Evolutionary conservation across 768 basidiomycete genomes (phyloP).

Genomic region (Tylopilus rubrobrunneus): DNA sequence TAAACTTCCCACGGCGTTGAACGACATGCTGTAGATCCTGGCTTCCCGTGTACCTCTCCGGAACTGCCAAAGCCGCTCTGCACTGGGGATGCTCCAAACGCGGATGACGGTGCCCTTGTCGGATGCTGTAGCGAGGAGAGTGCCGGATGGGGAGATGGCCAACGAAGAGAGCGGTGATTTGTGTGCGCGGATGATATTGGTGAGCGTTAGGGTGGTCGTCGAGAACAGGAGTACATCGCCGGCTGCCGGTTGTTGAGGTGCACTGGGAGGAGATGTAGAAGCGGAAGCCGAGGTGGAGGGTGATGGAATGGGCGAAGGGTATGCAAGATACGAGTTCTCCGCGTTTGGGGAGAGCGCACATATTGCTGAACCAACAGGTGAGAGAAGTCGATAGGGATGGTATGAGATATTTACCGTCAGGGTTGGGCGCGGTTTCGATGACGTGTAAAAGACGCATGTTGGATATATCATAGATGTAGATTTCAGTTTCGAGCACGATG

Average conservation of each 20-base stretch:
- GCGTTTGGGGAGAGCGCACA: constrained; percentile 92
- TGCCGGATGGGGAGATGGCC: constrained; percentile 81
- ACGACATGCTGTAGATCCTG: constrained; percentile 78
- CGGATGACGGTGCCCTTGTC: constrained; percentile 97
- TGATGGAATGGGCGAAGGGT: constrained; percentile 91
- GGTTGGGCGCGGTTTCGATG: constrained; percentile 94
- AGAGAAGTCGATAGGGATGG: background rate
- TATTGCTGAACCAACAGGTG: constrained; percentile 57
- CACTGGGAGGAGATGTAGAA: constrained; percentile 36
- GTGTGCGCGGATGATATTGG: constrained; percentile 97
- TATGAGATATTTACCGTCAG: constrained; percentile 61
- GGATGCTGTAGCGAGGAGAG: constrained; percentile 87
- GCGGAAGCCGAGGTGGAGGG: constrained; percentile 55
- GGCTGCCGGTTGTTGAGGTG: constrained; percentile 41
- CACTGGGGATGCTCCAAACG: constrained; percentile 86
- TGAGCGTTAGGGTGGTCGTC: constrained; percentile 83
- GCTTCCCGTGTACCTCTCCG: constrained; percentile 85
- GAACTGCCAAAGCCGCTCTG: constrained; percentile 95
- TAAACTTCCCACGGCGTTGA: constrained; percentile 80
- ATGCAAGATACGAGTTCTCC: constrained; percentile 91
- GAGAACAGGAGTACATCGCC: constrained; percentile 96
- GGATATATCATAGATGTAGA: constrained; percentile 98
- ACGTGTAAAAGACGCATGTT: constrained; percentile 98
- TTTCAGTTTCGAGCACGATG: constrained; percentile 94
- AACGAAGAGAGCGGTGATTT: constrained; percentile 89